A percentile compares a stretch with the other conserved stretches of the same genome.
phyloP scores from a whole-genome alignment of 169 alveolate genomes.

The Eimeria necatrix region DNA sequence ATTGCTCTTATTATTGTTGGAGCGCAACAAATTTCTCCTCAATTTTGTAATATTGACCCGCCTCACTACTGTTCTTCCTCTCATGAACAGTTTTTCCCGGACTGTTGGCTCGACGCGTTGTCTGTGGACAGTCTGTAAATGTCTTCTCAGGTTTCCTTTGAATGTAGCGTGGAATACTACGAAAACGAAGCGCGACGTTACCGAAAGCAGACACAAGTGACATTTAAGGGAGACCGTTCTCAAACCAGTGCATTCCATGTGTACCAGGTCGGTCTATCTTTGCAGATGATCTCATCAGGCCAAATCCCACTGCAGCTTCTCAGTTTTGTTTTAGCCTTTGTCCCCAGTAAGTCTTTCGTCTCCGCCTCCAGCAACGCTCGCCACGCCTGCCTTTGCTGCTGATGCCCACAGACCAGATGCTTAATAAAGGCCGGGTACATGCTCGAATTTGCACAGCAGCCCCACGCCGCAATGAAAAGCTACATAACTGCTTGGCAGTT shows the following conservation, averaged over 20 bases:
- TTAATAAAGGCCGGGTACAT: slow-evolving; percentile 81
- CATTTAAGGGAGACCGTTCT: slow-evolving; percentile 59
- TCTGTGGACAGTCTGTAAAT: not conserved
- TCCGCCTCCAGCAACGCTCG: not conserved
- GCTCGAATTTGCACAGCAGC: slow-evolving; percentile 80
- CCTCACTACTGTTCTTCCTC: no score
- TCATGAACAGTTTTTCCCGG: not conserved
- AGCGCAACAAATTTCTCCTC: no score
- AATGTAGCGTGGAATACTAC: slow-evolving; percentile 78
- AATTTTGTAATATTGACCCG: no score
- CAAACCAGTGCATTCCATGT: slow-evolving; percentile 79
- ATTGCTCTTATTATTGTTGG: no score
- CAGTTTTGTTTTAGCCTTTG: no score
- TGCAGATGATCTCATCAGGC: not conserved
- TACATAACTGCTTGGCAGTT: slow-evolving; percentile 82
- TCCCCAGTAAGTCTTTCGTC: no score
- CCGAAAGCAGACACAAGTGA: slow-evolving; percentile 79
- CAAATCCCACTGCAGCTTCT: no score
- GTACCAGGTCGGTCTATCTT: slow-evolving; percentile 70
- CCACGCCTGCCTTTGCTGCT: not conserved
- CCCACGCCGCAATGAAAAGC: slow-evolving; percentile 82
- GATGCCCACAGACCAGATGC: slow-evolving; percentile 64
- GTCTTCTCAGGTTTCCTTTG: slow-evolving; percentile 70
- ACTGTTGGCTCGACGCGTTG: not conserved
- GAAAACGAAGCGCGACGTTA: slow-evolving; percentile 80